Percentiles rank a stretch among this genome's conserved stretches.
Evolutionary conservation across 1,284 basidiomycete species (phyloP).

Genomic region (Paramarasmius palmivorus): DNA sequence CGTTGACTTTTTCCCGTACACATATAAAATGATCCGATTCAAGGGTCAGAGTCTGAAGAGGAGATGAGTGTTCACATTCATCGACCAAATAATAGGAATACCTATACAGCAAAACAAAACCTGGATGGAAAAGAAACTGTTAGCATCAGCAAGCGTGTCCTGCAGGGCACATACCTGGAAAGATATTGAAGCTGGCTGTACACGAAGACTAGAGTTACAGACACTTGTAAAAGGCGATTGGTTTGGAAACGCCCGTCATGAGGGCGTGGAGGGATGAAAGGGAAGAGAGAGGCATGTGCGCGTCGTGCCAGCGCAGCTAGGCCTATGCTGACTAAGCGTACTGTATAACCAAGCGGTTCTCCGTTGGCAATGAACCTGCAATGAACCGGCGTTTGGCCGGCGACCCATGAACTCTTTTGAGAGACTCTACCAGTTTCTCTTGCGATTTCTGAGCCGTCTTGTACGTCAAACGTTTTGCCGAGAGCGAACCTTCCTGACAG

Average conservation of each 20-base stretch:
- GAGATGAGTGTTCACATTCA: constrained; percentile 3
- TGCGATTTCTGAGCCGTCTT: constrained; percentile 80
- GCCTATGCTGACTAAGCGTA: constrained; percentile 80
- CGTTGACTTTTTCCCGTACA: constrained; percentile 86
- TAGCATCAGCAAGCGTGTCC: neutral
- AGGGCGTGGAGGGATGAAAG: constrained; percentile 7
- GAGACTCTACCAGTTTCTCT: constrained; percentile 84
- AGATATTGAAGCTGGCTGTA: constrained; percentile 95
- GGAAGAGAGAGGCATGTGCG: neutral
- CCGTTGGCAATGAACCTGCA: constrained; percentile 5
- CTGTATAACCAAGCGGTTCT: constrained; percentile 73
- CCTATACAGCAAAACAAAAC: neutral
- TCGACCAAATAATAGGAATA: constrained; percentile 21
- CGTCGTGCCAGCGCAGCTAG: constrained; percentile 19
- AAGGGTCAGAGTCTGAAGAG: constrained; percentile 77
- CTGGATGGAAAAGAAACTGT: neutral
- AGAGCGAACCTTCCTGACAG: constrained; percentile 4
- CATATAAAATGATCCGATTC: constrained; percentile 98
- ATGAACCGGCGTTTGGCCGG: no score
- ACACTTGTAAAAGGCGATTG: constrained; percentile 84
- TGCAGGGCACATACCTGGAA: constrained; percentile 75
- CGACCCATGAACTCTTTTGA: constrained; percentile 31
- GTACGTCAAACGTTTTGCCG: constrained; percentile 38
- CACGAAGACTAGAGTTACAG: constrained; percentile 93
- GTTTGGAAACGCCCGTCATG: constrained; percentile 59